These are phyloP conservation scores for Phlegmacium glaucopus DNA, from an alignment of 768 basidiomycete species.

Conservation along the genomic window DNA sequence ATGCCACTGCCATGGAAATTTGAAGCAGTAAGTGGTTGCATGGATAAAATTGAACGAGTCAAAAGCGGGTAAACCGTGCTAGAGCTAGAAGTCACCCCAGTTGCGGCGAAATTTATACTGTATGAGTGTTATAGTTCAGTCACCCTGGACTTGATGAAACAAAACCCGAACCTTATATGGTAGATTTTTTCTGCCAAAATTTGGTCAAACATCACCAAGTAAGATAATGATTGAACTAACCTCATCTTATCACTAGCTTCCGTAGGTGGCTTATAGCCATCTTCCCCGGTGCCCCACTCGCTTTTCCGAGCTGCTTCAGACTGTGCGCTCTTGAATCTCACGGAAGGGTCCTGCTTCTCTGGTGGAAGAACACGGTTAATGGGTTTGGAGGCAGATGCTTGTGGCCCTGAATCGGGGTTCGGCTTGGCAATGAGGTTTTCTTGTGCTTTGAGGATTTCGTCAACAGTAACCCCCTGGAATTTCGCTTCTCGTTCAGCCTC, in stretches of 20 bases:
- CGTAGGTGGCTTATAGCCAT: slow-evolving; percentile 70
- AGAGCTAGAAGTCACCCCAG: slow-evolving; percentile 78
- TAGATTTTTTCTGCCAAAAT: slow-evolving; percentile 57
- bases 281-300: slow-evolving; percentile 71
- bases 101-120: slow-evolving; percentile 89
- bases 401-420: slow-evolving; percentile 9
- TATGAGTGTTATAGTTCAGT: slow-evolving; percentile 50
- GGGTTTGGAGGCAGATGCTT: slow-evolving; percentile 32
- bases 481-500: slow-evolving; percentile 84
- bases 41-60: slow-evolving; percentile 1
- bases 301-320: slow-evolving; percentile 50
- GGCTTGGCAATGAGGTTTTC: slow-evolving; percentile 32
- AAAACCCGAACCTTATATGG: slow-evolving; percentile 76
- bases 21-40: background rate
- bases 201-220: background rate
- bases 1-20: too few relatives aligned
- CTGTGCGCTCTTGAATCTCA: slow-evolving; percentile 55
- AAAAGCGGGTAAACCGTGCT: slow-evolving; percentile 2
- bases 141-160: slow-evolving; percentile 10
- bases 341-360: slow-evolving; percentile 65
- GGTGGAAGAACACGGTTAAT: slow-evolving; percentile 57
- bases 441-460: slow-evolving; percentile 61
- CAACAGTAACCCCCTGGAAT: slow-evolving; percentile 78
- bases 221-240: slow-evolving; percentile 28
- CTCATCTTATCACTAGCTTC: slow-evolving; percentile 76